phyloP scores from a whole-genome alignment of 805 yeast species.

The Ogataea nakhonphanomensis region DNA sequence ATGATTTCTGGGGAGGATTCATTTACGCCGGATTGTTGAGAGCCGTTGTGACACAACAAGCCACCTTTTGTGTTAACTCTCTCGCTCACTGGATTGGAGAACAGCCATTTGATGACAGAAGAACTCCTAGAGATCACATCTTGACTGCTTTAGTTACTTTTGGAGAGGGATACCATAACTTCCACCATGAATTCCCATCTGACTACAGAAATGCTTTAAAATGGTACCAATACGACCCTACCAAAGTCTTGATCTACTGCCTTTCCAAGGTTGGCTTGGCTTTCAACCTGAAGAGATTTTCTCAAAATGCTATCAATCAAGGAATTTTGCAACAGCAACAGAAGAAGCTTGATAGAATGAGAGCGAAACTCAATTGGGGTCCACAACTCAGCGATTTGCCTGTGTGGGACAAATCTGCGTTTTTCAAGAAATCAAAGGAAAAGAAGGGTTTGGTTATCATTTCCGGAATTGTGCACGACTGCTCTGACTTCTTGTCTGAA shows the following conservation, averaged over 20 bases:
- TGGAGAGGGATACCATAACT: constrained; percentile 88
- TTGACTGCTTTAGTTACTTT: constrained; percentile 78
- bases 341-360: constrained; percentile 67
- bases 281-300: constrained; percentile 69
- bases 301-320: constrained; percentile 78
- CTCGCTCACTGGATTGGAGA: constrained; percentile 84
- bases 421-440: constrained; percentile 47
- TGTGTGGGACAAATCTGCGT: constrained; percentile 67
- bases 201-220: constrained; percentile 85
- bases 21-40: constrained; percentile 72
- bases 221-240: constrained; percentile 88
- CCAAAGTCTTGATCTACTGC: constrained; percentile 58
- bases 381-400: constrained; percentile 62
- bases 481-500: constrained; percentile 60
- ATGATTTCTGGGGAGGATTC: constrained; percentile 69
- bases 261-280: constrained; percentile 67
- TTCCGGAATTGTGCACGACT: constrained; percentile 78
- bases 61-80: constrained; percentile 82
- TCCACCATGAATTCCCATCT: constrained; percentile 88
- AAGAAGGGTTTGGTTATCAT: constrained; percentile 62
- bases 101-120: constrained; percentile 83
- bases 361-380: constrained; percentile 71
- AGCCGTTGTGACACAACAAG: constrained; percentile 73
- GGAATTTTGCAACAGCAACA: constrained; percentile 81
- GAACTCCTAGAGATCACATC: constrained; percentile 83